These are phyloP conservation scores for Cubamyces sp. DNA, from an alignment of 768 basidiomycete species.

Conservation along the genomic window DNA sequence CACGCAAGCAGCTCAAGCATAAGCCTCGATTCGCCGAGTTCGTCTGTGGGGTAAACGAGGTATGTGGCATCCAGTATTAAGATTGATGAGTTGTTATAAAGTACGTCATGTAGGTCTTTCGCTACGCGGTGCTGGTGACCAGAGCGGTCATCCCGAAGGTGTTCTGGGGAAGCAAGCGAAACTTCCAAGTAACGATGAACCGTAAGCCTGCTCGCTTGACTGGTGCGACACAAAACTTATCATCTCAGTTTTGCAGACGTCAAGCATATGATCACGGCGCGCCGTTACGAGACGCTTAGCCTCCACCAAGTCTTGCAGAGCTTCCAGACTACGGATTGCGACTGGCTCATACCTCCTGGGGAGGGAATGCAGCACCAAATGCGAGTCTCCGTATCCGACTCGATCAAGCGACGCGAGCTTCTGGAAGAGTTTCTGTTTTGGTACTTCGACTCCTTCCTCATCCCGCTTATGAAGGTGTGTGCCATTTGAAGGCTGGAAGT, in stretches of 20 bases:
- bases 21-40: constrained; percentile 87
- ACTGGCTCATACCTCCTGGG: constrained; percentile 69
- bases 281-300: constrained; percentile 81
- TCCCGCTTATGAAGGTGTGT: constrained; percentile 76
- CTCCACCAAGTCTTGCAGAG: constrained; percentile 80
- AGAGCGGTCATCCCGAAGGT: constrained; percentile 70
- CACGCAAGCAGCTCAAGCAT: constrained; percentile 44
- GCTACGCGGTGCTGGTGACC: constrained; percentile 66
- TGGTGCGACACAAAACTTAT: background rate
- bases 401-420: constrained; percentile 76
- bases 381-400: constrained; percentile 66
- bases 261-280: constrained; percentile 69
- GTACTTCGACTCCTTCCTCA: constrained; percentile 88
- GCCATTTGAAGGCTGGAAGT: too few relatives aligned
- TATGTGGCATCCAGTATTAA: constrained; percentile 31
- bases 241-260: constrained; percentile 52
- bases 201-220: constrained; percentile 45
- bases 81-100: background rate
- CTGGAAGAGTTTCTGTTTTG: constrained; percentile 91
- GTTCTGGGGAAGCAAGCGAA: constrained; percentile 78
- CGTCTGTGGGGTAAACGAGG: constrained; percentile 66
- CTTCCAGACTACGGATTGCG: constrained; percentile 73
- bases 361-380: constrained; percentile 42
- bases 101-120: constrained; percentile 56
- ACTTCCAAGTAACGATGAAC: constrained; percentile 59